Evolutionary conservation across 768 basidiomycete genomes (phyloP).

Genomic region (Udeniomyces megalosporus): DNA sequence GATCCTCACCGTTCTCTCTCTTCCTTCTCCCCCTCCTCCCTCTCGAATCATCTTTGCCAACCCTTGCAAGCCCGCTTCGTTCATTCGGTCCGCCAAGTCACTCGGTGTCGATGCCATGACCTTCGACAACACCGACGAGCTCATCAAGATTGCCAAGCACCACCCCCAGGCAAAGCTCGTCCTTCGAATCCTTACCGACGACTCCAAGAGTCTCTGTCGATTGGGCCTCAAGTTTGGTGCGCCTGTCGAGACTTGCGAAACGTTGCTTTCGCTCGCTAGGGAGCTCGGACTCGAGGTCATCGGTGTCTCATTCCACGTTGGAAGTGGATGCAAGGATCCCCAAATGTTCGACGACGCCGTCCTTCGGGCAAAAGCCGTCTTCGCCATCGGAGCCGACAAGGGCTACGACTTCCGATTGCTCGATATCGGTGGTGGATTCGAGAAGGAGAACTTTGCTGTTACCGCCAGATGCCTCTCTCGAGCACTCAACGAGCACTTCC

Average conservation of each 20-base stretch:
- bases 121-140: slow-evolving; percentile 92
- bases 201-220: slow-evolving; percentile 82
- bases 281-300: slow-evolving; percentile 70
- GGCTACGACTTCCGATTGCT: slow-evolving; percentile 72
- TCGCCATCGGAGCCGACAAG: slow-evolving; percentile 65
- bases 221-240: slow-evolving; percentile 97
- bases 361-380: slow-evolving; percentile 59
- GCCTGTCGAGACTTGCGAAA: slow-evolving; percentile 59
- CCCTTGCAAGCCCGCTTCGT: slow-evolving; percentile 92
- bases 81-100: slow-evolving; percentile 68
- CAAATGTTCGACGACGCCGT: slow-evolving; percentile 79
- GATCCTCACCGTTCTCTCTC: slow-evolving; percentile 58
- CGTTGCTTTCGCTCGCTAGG: slow-evolving; percentile 59
- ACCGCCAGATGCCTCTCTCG: slow-evolving; percentile 54
- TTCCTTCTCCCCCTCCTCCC: slow-evolving; percentile 48
- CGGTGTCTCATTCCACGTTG: slow-evolving; percentile 95
- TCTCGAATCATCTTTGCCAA: slow-evolving; percentile 90
- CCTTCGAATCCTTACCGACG: slow-evolving; percentile 92
- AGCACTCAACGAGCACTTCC: slow-evolving; percentile 66
- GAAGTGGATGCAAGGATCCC: slow-evolving; percentile 89
- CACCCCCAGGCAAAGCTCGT: slow-evolving; percentile 74
- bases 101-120: slow-evolving; percentile 83
- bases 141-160: slow-evolving; percentile 72
- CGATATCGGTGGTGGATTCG: slow-evolving; percentile 94
- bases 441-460: slow-evolving; percentile 64